A percentile compares a stretch with the other conserved stretches of the same genome.
Evolutionary conservation across 2,329 filamentous ascomycete species (phyloP).

Genomic region (Talaromyces marneffei): DNA sequence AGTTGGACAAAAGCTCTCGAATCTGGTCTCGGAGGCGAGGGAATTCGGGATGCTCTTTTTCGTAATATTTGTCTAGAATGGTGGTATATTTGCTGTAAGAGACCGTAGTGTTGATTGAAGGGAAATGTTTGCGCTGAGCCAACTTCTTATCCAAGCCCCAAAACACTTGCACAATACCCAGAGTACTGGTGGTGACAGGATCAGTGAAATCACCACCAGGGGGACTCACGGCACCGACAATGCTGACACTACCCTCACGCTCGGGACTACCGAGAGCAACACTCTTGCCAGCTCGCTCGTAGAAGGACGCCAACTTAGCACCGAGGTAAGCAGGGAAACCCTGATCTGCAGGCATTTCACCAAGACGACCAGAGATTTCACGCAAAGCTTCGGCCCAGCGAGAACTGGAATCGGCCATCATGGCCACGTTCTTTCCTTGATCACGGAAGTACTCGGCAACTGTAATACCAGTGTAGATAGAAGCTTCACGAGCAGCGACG

Average conservation of each 20-base stretch:
- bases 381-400: slow-evolving; percentile 98
- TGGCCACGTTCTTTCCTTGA: slow-evolving; percentile 93
- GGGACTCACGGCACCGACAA: slow-evolving; percentile 94
- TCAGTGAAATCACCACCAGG: slow-evolving; percentile 99
- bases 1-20: slow-evolving; percentile 87
- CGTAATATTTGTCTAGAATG: slow-evolving; percentile 86
- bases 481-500: slow-evolving; percentile 94
- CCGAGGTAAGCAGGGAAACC: slow-evolving; percentile 97
- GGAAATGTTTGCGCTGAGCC: slow-evolving; percentile 97
- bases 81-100: slow-evolving; percentile 97
- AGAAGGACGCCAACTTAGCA: slow-evolving; percentile 97
- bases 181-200: slow-evolving; percentile 86
- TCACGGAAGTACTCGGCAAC: slow-evolving; percentile 96
- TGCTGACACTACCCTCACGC: slow-evolving; percentile 86
- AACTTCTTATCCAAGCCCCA: slow-evolving; percentile 99
- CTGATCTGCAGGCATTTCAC: slow-evolving; percentile 99
- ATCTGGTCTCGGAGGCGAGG: slow-evolving; percentile 87
- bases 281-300: slow-evolving; percentile 92
- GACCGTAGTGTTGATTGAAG: slow-evolving; percentile 88
- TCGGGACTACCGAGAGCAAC: slow-evolving; percentile 81
- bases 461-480: slow-evolving; percentile 95
- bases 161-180: slow-evolving; percentile 98
- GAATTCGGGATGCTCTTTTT: slow-evolving; percentile 90
- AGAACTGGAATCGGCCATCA: slow-evolving; percentile 97
- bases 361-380: slow-evolving; percentile 96